These are phyloP conservation scores for Globisporangium apiculatum DNA, from an alignment of 352 stramenopile species.

Conservation along the genomic window DNA sequence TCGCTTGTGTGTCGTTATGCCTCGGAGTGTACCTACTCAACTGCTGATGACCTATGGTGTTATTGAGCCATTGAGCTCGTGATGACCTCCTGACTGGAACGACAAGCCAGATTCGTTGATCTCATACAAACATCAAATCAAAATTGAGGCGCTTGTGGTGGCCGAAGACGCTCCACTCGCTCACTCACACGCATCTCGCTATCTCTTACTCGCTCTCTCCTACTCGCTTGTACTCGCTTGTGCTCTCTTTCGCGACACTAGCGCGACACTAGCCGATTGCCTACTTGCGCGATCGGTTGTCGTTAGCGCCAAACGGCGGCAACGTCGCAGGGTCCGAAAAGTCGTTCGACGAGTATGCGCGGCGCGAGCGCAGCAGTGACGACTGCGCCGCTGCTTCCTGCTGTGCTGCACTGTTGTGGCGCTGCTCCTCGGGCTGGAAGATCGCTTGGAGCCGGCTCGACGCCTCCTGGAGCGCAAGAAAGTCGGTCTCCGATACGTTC, in stretches of 20 bases:
- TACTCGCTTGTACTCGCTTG: background rate
- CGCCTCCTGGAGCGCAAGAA: slow-evolving; percentile 53
- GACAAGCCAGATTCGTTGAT: background rate
- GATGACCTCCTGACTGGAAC: too few relatives aligned
- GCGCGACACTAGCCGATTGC: background rate
- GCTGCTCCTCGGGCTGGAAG: slow-evolving; percentile 44
- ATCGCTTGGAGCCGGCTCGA: slow-evolving; percentile 58
- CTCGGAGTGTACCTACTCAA: too few relatives aligned
- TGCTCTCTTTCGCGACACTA: background rate
- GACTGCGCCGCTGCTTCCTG: slow-evolving; percentile 26
- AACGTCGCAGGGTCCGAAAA: slow-evolving; percentile 23
- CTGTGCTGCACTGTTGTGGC: slow-evolving; percentile 20
- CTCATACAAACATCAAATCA: background rate
- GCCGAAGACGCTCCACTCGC: background rate
- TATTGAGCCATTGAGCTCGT: too few relatives aligned
- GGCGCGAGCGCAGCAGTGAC: slow-evolving; percentile 43
- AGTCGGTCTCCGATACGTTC: slow-evolving; percentile 67
- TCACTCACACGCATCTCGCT: background rate
- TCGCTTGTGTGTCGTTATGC: too few relatives aligned
- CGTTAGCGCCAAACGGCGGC: slow-evolving; percentile 5
- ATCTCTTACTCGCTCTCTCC: background rate
- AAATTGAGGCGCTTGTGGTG: background rate
- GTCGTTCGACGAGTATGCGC: slow-evolving; percentile 56
- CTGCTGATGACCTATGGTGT: too few relatives aligned
- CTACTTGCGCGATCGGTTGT: slow-evolving; percentile 9